These are phyloP conservation scores for Penicillium flavigenum DNA, from an alignment of 495 filamentous ascomycete genomes.

Conservation along the genomic window DNA sequence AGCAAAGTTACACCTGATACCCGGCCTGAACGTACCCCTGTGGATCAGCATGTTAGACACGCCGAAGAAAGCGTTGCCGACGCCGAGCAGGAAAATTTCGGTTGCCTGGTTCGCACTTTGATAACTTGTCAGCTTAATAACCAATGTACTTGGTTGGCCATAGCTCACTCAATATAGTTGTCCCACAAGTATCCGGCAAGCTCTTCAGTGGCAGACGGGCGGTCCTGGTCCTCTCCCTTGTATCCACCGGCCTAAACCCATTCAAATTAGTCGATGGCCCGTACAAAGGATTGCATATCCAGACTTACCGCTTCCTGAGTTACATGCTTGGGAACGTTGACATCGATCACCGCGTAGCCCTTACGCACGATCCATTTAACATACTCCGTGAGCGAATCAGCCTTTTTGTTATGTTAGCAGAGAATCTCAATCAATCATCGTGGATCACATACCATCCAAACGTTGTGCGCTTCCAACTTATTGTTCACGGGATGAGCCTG, in stretches of 20 bases:
- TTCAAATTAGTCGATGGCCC: conserved; percentile 18
- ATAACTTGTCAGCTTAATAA: neutral
- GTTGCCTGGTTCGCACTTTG: conserved; percentile 61
- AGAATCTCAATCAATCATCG: conserved; percentile 7
- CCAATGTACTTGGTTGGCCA: neutral
- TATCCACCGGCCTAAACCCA: conserved; percentile 35
- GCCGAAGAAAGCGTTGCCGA: conserved; percentile 72
- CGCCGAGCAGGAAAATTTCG: conserved; percentile 78
- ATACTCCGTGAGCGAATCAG: conserved; percentile 75
- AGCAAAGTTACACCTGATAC: neutral
- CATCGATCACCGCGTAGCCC: conserved; percentile 79
- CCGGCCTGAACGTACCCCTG: conserved; percentile 48
- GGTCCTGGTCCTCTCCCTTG: conserved; percentile 45
- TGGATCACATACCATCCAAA: conserved; percentile 70
- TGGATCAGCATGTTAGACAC: conserved; percentile 68
- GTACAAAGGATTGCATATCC: neutral
- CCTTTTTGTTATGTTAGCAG: conserved; percentile 56
- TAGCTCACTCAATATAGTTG: conserved; percentile 79
- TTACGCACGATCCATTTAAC: conserved; percentile 74
- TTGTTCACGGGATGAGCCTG: conserved; percentile 66
- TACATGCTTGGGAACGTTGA: conserved; percentile 79
- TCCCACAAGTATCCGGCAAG: conserved; percentile 91
- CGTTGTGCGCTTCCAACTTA: conserved; percentile 75
- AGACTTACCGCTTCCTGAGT: conserved; percentile 40
- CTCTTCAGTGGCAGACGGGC: conserved; percentile 61